A percentile compares a stretch with the other conserved stretches of the same genome.
phyloP scores from a whole-genome alignment of 768 basidiomycete genomes.

The Paxillus involutus region DNA sequence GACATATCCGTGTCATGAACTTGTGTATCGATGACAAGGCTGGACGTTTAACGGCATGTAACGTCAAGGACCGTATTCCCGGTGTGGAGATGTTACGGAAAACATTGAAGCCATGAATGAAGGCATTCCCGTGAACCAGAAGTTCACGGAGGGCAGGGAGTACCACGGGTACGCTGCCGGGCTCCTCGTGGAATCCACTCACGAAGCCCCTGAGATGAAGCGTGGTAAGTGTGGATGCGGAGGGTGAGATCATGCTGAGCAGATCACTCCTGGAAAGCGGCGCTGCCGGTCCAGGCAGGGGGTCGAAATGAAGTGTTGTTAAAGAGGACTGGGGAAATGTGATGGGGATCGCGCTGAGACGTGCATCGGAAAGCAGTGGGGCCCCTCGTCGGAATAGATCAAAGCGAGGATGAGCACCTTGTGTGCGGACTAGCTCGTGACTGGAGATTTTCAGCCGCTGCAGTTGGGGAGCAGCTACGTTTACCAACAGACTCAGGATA shows the following conservation, averaged over 20 bases:
- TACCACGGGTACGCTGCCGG: conserved; percentile 32
- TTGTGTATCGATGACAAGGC: conserved; percentile 34
- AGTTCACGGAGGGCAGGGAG: conserved; percentile 29
- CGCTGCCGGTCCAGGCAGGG: conserved; percentile 26
- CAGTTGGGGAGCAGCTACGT: conserved; percentile 25
- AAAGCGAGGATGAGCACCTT: conserved; percentile 28
- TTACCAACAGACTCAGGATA: conserved; percentile 22
- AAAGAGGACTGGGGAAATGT: conserved; percentile 27
- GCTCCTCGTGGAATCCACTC: conserved; percentile 32
- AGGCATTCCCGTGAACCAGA: conserved; percentile 30
- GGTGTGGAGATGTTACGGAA: conserved; percentile 36
- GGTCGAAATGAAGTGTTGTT: conserved; percentile 36
- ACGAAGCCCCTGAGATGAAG: conserved; percentile 34
- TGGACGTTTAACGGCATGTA: conserved; percentile 27
- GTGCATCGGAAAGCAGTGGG: conserved; percentile 29
- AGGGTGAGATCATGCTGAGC: conserved; percentile 30
- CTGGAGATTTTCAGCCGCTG: conserved; percentile 30
- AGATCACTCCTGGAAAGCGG: conserved; percentile 28
- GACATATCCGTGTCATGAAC: conserved; percentile 34
- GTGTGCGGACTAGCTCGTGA: conserved; percentile 19
- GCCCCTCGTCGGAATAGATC: conserved; percentile 33
- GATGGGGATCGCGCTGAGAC: conserved; percentile 33
- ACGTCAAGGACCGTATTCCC: conserved; percentile 21
- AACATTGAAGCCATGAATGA: conserved; percentile 33
- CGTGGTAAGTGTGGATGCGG: conserved; percentile 25